Evolutionary conservation across 2,329 filamentous ascomycete species (phyloP).

Genomic region (Penicillium decumbens): DNA sequence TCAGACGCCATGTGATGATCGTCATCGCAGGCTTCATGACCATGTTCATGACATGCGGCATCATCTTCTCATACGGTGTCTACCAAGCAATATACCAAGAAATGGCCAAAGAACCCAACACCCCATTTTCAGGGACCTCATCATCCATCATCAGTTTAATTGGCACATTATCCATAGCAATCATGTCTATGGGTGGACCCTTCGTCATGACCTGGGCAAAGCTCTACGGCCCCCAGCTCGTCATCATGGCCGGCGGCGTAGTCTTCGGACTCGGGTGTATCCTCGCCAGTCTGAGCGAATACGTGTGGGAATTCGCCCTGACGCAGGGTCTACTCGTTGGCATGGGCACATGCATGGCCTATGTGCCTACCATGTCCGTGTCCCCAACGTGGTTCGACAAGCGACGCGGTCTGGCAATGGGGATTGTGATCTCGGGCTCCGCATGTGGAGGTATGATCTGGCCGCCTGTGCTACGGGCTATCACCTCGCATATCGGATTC

Average conservation of each 20-base stretch:
- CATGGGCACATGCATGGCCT: slow-evolving; percentile 37
- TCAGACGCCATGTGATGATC: slow-evolving; percentile 16
- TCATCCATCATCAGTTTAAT: slow-evolving; percentile 40
- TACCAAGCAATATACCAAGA: slow-evolving; percentile 42
- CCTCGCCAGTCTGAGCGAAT: slow-evolving; percentile 33
- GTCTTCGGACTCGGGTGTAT: slow-evolving; percentile 34
- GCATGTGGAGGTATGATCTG: slow-evolving; percentile 41
- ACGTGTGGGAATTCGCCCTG: slow-evolving; percentile 33
- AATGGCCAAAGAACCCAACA: slow-evolving; percentile 24
- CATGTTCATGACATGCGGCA: slow-evolving; percentile 37
- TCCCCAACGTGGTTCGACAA: slow-evolving; percentile 39
- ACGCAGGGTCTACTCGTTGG: slow-evolving; percentile 40
- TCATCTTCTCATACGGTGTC: slow-evolving; percentile 42
- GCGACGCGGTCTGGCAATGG: slow-evolving; percentile 39
- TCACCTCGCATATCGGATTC: slow-evolving; percentile 35
- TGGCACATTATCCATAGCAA: slow-evolving; percentile 34
- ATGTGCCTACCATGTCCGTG: slow-evolving; percentile 39
- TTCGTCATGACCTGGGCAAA: slow-evolving; percentile 37
- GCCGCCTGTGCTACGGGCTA: slow-evolving; percentile 32
- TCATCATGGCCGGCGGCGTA: slow-evolving; percentile 33
- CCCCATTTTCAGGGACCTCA: slow-evolving; percentile 34
- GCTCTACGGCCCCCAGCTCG: slow-evolving; percentile 29
- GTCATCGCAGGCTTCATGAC: slow-evolving; percentile 26
- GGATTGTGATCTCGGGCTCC: slow-evolving; percentile 38
- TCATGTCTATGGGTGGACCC: slow-evolving; percentile 39